Evolutionary conservation across 1,139 yeast genomes (phyloP).

Genomic region (Blastobotrys proliferans): DNA sequence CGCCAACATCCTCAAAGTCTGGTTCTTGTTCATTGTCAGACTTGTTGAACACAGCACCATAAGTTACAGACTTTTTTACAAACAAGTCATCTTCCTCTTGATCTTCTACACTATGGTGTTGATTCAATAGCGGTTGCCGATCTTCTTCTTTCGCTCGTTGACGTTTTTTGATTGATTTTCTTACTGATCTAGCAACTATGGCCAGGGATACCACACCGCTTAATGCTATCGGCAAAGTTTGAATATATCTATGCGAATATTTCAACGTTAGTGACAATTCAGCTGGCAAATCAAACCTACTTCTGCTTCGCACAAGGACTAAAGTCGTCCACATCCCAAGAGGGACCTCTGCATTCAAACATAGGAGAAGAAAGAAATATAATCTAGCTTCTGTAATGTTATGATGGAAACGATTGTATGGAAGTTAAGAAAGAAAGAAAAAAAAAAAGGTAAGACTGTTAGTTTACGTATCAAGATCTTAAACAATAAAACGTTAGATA

Average conservation of each 20-base stretch:
- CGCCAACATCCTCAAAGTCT: not conserved
- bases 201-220: constrained; percentile 19
- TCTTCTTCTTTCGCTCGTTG: not conserved
- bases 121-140: constrained; percentile 23
- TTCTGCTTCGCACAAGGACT: constrained; percentile 27
- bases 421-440: too few species aligned
- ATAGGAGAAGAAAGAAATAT: too few species aligned
- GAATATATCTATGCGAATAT: constrained; percentile 27
- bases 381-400: too few species aligned
- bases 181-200: constrained; percentile 16
- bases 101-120: constrained; percentile 14
- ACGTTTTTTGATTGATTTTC: constrained; percentile 15
- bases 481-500: too few species aligned
- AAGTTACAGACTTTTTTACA: constrained; percentile 7
- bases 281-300: constrained; percentile 19
- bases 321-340: constrained; percentile 30
- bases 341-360: constrained; percentile 22
- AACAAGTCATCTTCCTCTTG: constrained; percentile 17
- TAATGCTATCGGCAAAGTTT: constrained; percentile 22
- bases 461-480: too few species aligned
- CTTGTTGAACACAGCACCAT: constrained; percentile 1
- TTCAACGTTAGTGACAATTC: constrained; percentile 1
- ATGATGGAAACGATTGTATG: too few species aligned
- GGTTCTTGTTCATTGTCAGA: not conserved
- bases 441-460: too few species aligned